phyloP scores from a whole-genome alignment of 768 basidiomycete genomes.

The Suillus plorans region DNA sequence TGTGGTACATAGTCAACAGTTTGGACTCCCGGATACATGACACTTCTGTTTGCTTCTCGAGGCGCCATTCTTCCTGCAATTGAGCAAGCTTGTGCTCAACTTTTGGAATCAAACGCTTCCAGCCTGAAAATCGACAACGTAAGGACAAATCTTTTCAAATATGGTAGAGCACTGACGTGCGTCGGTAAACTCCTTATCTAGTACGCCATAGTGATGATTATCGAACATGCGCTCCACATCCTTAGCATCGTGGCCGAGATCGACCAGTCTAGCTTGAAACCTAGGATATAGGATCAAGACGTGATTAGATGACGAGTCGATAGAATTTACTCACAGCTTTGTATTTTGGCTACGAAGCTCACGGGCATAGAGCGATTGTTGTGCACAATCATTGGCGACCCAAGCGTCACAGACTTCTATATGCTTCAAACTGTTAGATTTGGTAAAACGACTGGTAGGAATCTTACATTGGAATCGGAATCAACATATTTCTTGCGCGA shows the following conservation, averaged over 20 bases:
- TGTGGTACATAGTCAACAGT: not conserved
- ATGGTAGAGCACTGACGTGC: not conserved
- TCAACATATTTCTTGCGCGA: slow-evolving; percentile 16
- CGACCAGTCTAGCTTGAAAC: not conserved
- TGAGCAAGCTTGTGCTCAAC: not conserved
- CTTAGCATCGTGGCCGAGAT: not conserved
- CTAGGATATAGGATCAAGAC: not conserved
- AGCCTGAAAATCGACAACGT: not conserved
- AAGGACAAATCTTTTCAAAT: too few species aligned
- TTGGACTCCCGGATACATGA: fast-evolving
- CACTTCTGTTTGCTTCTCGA: not conserved
- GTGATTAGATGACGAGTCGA: not conserved
- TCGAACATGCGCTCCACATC: not conserved
- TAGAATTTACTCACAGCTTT: not conserved
- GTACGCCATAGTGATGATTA: not conserved
- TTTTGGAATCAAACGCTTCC: not conserved
- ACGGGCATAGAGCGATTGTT: not conserved
- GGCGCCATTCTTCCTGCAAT: not conserved
- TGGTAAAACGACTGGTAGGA: not conserved
- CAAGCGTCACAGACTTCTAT: not conserved
- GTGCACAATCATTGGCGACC: not conserved
- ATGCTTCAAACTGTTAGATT: not conserved
- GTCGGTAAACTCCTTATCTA: slow-evolving; percentile 1
- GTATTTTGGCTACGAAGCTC: not conserved
- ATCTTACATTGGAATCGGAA: not conserved